Conservation (phyloP, 1,284 basidiomycete genomes). For the Ustilago shanxiensis region DNA sequence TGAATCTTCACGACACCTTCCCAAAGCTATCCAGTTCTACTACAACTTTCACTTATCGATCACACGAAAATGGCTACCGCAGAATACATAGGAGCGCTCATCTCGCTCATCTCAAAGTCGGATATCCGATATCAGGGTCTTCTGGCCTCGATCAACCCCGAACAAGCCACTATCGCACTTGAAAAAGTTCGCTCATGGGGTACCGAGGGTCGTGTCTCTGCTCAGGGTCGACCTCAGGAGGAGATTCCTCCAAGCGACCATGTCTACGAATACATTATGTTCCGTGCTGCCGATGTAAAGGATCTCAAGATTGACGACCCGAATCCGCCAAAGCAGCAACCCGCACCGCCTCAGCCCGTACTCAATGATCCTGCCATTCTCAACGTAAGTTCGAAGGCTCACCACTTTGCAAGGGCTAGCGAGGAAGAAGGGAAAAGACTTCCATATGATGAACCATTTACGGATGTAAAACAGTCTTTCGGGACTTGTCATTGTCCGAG, state of each 20-base stretch:
- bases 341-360: conserved; percentile 36
- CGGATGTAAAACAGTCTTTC: conserved; percentile 77
- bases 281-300: conserved; percentile 71
- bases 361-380: conserved; percentile 65
- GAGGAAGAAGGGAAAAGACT: not conserved
- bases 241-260: conserved; percentile 70
- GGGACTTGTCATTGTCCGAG: conserved; percentile 75
- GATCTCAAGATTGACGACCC: conserved; percentile 71
- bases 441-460: conserved; percentile 71
- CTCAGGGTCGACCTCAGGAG: conserved; percentile 72
- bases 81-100: conserved; percentile 71
- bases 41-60: not conserved
- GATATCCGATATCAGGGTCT: conserved; percentile 90
- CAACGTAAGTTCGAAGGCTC: conserved; percentile 49
- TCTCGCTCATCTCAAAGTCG: conserved; percentile 88
- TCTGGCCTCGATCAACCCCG: conserved; percentile 84
- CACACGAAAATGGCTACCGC: conserved; percentile 53
- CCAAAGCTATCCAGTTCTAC: not conserved
- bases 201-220: conserved; percentile 80
- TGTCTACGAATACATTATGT: conserved; percentile 74
- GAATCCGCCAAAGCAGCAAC: conserved; percentile 51
- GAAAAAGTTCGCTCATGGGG: conserved; percentile 91
- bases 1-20: not conserved
- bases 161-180: conserved; percentile 84
- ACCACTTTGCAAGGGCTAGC: not conserved